Conservation (phyloP, 805 yeast species). For the Metschnikowia matae region DNA sequence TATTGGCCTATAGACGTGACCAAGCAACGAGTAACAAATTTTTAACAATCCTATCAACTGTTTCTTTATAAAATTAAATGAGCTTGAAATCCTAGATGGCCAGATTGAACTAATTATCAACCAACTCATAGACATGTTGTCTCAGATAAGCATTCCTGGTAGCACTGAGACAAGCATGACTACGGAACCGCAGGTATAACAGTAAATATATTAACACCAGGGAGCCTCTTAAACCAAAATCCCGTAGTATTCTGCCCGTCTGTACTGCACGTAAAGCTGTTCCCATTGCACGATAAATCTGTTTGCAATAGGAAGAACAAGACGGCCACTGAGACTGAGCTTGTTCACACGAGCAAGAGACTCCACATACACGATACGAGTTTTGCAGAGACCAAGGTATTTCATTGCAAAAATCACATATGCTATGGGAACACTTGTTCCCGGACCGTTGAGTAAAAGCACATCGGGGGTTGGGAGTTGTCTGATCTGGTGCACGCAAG, state of each 20-base stretch:
- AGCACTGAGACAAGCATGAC: too few relatives aligned
- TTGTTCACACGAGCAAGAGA: slow-evolving; percentile 76
- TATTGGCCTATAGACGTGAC: not conserved
- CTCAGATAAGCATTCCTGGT: too few relatives aligned
- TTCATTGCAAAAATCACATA: slow-evolving; percentile 51
- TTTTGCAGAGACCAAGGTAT: slow-evolving; percentile 40
- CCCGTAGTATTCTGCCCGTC: slow-evolving; percentile 72
- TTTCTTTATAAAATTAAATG: not conserved
- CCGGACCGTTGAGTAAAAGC: slow-evolving; percentile 73
- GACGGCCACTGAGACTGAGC: slow-evolving; percentile 71
- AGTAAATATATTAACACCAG: too few relatives aligned
- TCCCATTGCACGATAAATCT: slow-evolving; percentile 91
- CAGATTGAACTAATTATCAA: too few relatives aligned
- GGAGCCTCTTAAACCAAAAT: slow-evolving; percentile 48
- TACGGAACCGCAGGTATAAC: too few relatives aligned
- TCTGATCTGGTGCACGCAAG: slow-evolving; percentile 26
- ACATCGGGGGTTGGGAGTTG: slow-evolving; percentile 37
- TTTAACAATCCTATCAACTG: not conserved
- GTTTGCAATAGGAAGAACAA: slow-evolving; percentile 68
- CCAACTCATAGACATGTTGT: too few relatives aligned
- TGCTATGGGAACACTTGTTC: slow-evolving; percentile 70
- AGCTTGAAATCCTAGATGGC: too few relatives aligned
- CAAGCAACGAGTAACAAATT: too few relatives aligned
- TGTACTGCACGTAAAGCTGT: slow-evolving; percentile 46
- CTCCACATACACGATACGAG: slow-evolving; percentile 75